Percentiles rank a stretch among this genome's conserved stretches.
Conservation (phyloP, 306 rosid genomes). For the Psophocarpus tetragonolobus region DNA sequence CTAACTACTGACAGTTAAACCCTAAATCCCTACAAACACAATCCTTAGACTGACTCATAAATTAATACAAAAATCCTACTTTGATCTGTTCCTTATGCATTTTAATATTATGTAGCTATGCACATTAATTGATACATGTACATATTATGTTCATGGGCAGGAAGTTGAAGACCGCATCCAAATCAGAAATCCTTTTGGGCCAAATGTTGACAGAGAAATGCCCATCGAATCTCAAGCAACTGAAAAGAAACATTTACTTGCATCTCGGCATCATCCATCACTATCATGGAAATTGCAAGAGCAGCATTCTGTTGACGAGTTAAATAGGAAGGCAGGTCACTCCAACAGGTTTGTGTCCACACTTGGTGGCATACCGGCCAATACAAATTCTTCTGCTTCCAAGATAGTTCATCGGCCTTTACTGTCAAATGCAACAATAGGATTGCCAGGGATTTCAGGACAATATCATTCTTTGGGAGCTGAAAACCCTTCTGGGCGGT, state of each 20-base stretch:
- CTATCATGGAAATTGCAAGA: conserved; percentile 65
- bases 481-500: conserved; percentile 52
- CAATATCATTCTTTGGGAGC: conserved; percentile 46
- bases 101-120: neutral
- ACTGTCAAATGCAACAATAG: conserved; percentile 43
- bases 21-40: neutral
- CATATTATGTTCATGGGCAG: conserved; percentile 43
- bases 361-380: conserved; percentile 38
- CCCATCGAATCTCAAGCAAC: conserved; percentile 34
- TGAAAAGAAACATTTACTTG: conserved; percentile 50
- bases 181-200: conserved; percentile 33
- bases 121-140: neutral
- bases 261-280: conserved; percentile 41
- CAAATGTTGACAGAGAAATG: conserved; percentile 51
- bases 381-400: conserved; percentile 41
- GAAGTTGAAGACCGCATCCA: conserved; percentile 49
- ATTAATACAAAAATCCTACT: neutral
- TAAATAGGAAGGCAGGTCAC: conserved; percentile 42
- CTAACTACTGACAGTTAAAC: neutral
- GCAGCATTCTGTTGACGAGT: conserved; percentile 43
- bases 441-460: conserved; percentile 46
- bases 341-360: conserved; percentile 48
- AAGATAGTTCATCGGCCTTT: conserved; percentile 48
- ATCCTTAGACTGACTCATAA: neutral
- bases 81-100: neutral